These are phyloP conservation scores for Phytophthora pinifolia DNA, from an alignment of 352 stramenopile genomes.

Conservation along the genomic window DNA sequence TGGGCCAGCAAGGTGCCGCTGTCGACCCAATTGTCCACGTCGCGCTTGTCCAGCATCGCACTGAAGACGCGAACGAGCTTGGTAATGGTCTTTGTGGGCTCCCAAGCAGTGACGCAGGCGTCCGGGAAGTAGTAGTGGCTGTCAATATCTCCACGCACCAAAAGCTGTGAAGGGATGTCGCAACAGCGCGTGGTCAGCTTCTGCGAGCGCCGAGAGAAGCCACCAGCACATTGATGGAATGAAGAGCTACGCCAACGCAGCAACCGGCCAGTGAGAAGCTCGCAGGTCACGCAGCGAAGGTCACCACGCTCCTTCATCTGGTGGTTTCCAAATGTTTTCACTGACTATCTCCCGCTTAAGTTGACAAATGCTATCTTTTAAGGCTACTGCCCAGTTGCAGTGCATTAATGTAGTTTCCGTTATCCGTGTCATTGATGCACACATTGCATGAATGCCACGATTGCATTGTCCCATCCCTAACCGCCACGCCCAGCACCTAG, in stretches of 20 bases:
- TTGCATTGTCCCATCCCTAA: too few species aligned
- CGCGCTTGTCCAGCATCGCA: slow-evolving; percentile 34
- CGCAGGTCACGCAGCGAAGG: slow-evolving; percentile 1
- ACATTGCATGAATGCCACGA: too few species aligned
- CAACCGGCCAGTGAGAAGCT: slow-evolving; percentile 11
- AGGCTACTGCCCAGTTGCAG: too few species aligned
- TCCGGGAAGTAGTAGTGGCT: slow-evolving; percentile 32
- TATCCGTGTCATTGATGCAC: too few species aligned
- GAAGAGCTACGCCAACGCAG: slow-evolving; percentile 3
- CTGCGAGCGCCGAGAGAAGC: slow-evolving; percentile 23
- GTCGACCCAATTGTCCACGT: slow-evolving; percentile 71
- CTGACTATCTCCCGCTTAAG: too few species aligned
- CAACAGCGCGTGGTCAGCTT: slow-evolving; percentile 22
- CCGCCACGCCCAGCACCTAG: too few species aligned
- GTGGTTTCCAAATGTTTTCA: too few species aligned
- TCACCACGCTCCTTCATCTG: not conserved
- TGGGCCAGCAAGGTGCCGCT: slow-evolving; percentile 61
- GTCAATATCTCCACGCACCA: slow-evolving; percentile 45
- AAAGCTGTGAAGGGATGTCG: slow-evolving; percentile 8
- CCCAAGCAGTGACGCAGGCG: slow-evolving; percentile 37
- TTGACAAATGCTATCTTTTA: too few species aligned
- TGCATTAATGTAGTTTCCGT: too few species aligned
- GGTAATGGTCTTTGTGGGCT: slow-evolving; percentile 43
- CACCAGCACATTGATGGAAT: slow-evolving; percentile 18
- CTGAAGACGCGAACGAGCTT: slow-evolving; percentile 44